phyloP scores from a whole-genome alignment of 192 early-diverging fungal genomes.

The Coemansia reversa region DNA sequence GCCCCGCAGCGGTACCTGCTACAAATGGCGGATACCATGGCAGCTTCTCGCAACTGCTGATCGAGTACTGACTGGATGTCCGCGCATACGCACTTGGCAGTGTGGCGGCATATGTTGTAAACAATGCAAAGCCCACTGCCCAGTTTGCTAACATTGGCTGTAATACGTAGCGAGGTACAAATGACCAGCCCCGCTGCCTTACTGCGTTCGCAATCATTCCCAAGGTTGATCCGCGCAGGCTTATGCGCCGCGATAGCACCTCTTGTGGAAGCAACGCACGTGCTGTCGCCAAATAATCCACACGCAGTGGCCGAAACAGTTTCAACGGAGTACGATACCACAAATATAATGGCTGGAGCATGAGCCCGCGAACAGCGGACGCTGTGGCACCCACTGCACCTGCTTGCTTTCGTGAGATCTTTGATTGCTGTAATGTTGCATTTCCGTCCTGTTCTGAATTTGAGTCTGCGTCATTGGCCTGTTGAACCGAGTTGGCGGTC shows the following conservation, averaged over 20 bases:
- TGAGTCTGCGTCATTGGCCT: conserved; percentile 12
- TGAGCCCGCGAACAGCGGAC: conserved; percentile 42
- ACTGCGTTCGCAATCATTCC: conserved; percentile 74
- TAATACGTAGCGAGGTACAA: conserved; percentile 68
- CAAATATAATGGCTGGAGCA: conserved; percentile 54
- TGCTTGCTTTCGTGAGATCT: conserved; percentile 45
- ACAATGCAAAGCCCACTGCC: conserved; percentile 69
- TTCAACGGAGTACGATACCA: conserved; percentile 59
- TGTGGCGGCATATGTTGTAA: conserved; percentile 65
- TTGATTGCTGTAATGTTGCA: conserved; percentile 7
- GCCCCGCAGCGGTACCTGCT: conserved; percentile 64
- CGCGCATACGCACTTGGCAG: conserved; percentile 37
- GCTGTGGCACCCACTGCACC: conserved; percentile 52
- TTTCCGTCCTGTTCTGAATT: conserved; percentile 3
- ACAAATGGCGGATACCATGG: conserved; percentile 48
- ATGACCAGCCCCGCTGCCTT: conserved; percentile 64
- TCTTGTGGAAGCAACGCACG: conserved; percentile 67
- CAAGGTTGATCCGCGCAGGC: conserved; percentile 66
- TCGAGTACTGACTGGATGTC: conserved; percentile 46
- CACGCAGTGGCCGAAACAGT: conserved; percentile 73
- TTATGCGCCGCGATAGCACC: conserved; percentile 27
- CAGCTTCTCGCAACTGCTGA: conserved; percentile 22
- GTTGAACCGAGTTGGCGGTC: conserved; percentile 30
- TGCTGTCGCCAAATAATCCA: conserved; percentile 77
- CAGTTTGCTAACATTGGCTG: conserved; percentile 76